Base-by-base conservation (phyloP, 768 basidiomycete genomes). In the Leccinum boreale region DNA sequence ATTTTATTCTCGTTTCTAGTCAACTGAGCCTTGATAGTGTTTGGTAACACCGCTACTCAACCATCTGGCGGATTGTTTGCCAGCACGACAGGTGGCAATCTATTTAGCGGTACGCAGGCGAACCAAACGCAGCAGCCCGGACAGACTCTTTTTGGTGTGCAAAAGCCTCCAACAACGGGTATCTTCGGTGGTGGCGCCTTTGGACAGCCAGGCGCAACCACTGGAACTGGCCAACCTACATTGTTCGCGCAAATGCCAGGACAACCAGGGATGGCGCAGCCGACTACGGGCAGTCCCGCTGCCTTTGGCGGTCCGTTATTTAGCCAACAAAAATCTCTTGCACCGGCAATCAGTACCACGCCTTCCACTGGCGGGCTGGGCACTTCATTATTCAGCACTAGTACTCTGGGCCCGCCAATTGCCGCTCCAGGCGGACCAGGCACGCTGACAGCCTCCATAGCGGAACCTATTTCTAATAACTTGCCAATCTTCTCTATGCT, bases 381-480 rank as follows among this genome's bases (percentile, higher is more conserved):
- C 33, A 54, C 68, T 17, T 74, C 76, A n/a, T 58, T 79, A 14
- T 84, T 82, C 61, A 74, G 77, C 21, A 66, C 60, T 28, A 66
- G 58, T 35, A 68, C 58, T 49, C 72, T 83, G 26, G 77, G 76
- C 49, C 70, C 75, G 11, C 80, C 81, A 31, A 66, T 73, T 0
- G 68, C 68, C 47, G 73, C 74, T 54, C 74, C 77, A n/a, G 82
- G 74, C 31, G 75, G 77, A 44, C 83, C 84, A 72, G 84, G 84
- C 36, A 72, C 80, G 0, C 76, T 96, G 53, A 89, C 87, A 9
- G 90, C 93, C 2, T 94, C 94, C 19, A 92, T 98, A 67, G 87
- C 90, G 26, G 90, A 95, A 70, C 91, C 91, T 8, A 86, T 93
- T 61, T 83, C 81, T 31, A 78, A 83, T 51, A 86, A 87, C 59